Evolutionary conservation across 768 basidiomycete species (phyloP), one percentile per base, ranked within the genome.

Genomic region (Lenzites betulinus): DNA sequence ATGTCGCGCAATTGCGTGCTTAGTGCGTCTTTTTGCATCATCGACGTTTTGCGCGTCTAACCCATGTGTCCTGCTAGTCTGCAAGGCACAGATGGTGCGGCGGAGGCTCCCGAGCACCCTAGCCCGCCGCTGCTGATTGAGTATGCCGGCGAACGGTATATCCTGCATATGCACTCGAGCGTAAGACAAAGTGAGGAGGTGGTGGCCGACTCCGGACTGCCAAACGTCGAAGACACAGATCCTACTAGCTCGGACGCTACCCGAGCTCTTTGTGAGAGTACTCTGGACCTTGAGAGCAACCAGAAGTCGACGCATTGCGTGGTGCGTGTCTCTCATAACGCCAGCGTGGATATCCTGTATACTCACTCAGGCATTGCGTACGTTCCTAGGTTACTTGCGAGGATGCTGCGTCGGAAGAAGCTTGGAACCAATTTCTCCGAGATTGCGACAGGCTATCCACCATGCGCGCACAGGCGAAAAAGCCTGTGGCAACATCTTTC

Each of bases 231-330:
- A 22, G 41, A 58, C 5, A 62, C 54, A 25, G 46, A 47, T 15
- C 33, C 59, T 15, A 30, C 48, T 8, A 43, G 30, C 41, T 22
- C 18, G 51, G 63, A 54, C 7, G 2, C 48, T 2, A 59, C 57
- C 3, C 61, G 39, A 36, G 54, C 52, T 23, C 38, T 50, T 57
- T 56, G 68, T 28, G 88, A 89, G 68, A 84, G 77, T 54, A 66
- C 76, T 15, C 58, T 81, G 13, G 86, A 88, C 65, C 70, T 83
- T 22, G 86, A 86, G 64, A 82, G 77, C 57, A 77, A 78, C 23
- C 77, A 85, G 59, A 81, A 79, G 66, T 76, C 73, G 20, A 77
- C 79, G 16, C 66, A 74, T 16, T 89, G 85, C 71, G 76, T 84
- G 79, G 89, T 89, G 69, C 56, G 76, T 43, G 28, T 20, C 4